These are phyloP conservation scores for Phytophthora ramorum DNA, from an alignment of 352 stramenopile genomes.

Conservation along the genomic window DNA sequence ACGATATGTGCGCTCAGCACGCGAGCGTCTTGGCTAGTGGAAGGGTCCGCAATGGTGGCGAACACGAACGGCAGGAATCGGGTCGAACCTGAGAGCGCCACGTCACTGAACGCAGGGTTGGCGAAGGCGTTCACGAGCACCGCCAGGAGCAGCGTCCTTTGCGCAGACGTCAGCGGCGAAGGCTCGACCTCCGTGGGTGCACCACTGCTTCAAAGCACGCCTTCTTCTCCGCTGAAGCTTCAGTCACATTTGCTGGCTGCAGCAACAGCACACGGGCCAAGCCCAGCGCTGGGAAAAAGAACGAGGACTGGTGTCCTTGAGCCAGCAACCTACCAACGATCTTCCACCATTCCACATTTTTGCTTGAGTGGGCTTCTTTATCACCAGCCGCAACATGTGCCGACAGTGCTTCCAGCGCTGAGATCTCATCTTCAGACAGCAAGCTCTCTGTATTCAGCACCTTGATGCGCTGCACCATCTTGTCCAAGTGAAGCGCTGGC, in stretches of 20 bases:
- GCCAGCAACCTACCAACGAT: conserved; percentile 54
- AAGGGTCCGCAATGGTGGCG: conserved; percentile 47
- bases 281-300: conserved; percentile 66
- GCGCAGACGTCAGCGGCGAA: conserved; percentile 39
- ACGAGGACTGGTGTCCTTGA: conserved; percentile 33
- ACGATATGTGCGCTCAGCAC: conserved; percentile 69
- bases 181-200: conserved; percentile 37
- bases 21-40: conserved; percentile 47
- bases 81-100: conserved; percentile 52
- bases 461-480: conserved; percentile 52
- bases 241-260: conserved; percentile 28
- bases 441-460: conserved; percentile 38
- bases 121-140: conserved; percentile 75
- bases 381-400: conserved; percentile 26
- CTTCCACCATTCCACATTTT: conserved; percentile 47
- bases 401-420: conserved; percentile 38
- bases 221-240: conserved; percentile 44
- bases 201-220: conserved; percentile 63
- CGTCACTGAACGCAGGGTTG: conserved; percentile 56
- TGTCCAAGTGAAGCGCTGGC: conserved; percentile 56
- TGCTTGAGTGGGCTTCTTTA: conserved; percentile 19
- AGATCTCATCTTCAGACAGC: conserved; percentile 42
- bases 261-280: conserved; percentile 73
- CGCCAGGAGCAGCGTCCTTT: conserved; percentile 63
- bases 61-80: conserved; percentile 80